Conservation (phyloP, 352 stramenopile species). For the Globisporangium viniferum region DNA sequence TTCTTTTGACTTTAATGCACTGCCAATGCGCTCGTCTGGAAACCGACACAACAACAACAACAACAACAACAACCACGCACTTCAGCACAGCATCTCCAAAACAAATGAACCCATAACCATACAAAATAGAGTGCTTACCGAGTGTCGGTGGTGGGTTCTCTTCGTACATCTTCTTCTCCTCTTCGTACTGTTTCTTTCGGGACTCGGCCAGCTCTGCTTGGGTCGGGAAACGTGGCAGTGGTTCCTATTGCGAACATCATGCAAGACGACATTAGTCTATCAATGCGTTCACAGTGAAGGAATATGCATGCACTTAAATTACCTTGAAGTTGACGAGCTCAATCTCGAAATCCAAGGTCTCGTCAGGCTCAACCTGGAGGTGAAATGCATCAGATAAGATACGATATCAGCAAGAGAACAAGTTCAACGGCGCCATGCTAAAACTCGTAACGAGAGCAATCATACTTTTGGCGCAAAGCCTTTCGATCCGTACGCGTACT, state of each 20-base stretch:
- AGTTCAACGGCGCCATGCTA: background rate
- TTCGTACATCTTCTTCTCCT: conserved; percentile 83
- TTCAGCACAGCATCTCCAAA: background rate
- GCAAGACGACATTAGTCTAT: background rate
- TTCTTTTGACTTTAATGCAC: conserved; percentile 74
- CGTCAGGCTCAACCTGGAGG: conserved; percentile 65
- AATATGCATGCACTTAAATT: background rate
- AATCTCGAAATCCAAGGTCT: conserved; percentile 87
- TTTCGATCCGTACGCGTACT: conserved; percentile 77
- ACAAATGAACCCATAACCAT: background rate
- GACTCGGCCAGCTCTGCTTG: conserved; percentile 82
- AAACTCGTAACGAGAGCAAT: background rate
- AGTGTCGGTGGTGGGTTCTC: conserved; percentile 79
- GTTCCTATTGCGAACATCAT: conserved; percentile 32
- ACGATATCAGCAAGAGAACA: background rate
- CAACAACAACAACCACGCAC: background rate
- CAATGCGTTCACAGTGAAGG: background rate
- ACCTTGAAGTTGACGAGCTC: conserved; percentile 79
- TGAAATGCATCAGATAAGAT: background rate
- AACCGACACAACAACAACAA: background rate
- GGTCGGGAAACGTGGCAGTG: conserved; percentile 76
- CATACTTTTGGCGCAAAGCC: conserved; percentile 73
- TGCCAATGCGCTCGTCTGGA: conserved; percentile 65
- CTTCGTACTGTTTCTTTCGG: conserved; percentile 75
- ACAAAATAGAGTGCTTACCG: conserved; percentile 29